A percentile compares a stretch with the other conserved stretches of the same genome.
These are phyloP conservation scores for Laburnicola sp. DNA, from an alignment of 2,329 filamentous ascomycete species.

Conservation along the genomic window DNA sequence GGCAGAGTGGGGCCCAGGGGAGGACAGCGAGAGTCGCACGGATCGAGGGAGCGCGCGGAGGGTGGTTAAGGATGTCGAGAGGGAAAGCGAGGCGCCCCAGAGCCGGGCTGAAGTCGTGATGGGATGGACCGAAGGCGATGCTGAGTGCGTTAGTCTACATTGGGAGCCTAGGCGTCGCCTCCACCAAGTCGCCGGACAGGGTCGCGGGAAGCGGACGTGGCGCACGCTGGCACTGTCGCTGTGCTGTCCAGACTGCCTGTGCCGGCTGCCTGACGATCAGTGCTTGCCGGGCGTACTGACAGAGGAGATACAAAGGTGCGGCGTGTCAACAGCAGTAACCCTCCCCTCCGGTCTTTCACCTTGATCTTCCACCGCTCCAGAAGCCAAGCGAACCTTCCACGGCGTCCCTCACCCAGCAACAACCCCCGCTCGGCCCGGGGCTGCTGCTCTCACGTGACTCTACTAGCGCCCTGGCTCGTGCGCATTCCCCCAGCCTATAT, in stretches of 20 bases:
- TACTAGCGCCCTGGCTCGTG: no score
- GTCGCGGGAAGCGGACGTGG: slow-evolving; percentile 7
- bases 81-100: slow-evolving; percentile 25
- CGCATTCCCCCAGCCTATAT: no score
- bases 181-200: slow-evolving; percentile 7
- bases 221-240: slow-evolving; percentile 8
- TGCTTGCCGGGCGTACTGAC: background rate
- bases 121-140: slow-evolving; percentile 14
- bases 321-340: no score
- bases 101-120: slow-evolving; percentile 24
- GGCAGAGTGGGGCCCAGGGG: slow-evolving; percentile 13
- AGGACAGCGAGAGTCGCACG: slow-evolving; percentile 22
- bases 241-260: slow-evolving; percentile 3
- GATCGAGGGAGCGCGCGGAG: slow-evolving; percentile 17
- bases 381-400: no score
- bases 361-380: no score
- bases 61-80: slow-evolving; percentile 16
- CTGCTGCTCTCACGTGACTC: no score
- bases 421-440: no score
- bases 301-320: no score
- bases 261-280: background rate
- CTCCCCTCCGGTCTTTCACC: no score
- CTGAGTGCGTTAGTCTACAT: slow-evolving; percentile 19
- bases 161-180: slow-evolving; percentile 5
- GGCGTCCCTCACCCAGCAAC: no score